Evolutionary conservation across 495 filamentous ascomycete genomes (phyloP), one percentile per base, ranked within the genome.

Genomic region (Talaromyces stipitatus): DNA sequence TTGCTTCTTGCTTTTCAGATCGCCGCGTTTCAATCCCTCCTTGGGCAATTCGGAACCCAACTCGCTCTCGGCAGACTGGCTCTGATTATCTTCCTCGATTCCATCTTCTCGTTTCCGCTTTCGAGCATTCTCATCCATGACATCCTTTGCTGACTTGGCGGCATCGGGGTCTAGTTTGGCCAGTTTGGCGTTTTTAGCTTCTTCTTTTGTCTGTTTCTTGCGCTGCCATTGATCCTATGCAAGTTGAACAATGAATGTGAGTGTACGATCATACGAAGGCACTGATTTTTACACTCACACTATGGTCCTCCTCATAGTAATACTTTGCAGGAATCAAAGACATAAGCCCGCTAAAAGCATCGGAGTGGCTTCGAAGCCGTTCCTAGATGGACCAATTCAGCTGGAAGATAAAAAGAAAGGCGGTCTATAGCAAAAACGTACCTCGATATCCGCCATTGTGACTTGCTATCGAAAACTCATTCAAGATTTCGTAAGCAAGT

Each of bases 251-350:
- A 33, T n/a, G 45, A 46, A 24, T 36, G 48, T 36, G 50, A 60
- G 33, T 55, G 27, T 22, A 26, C 27, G 36, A 22, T 47, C 33
- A 20, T 46, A 60, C 43, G 60, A 30, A 20, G 60, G 22, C n/a
- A 57, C 9, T 33, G 33, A 28, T 8, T 54, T 16, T 12, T 27
- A 53, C 53, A 85, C 90, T 62, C 86, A 96, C 91, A 73, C 76
- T 91, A 38, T 76, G 85, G 62, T 95, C 90, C 63, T 91, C 85
- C 36, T 86, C 89, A 66, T 94, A 96, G 72, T 96, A 96, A 62
- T 88, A 84, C 69, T 92, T 92, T 20, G 90, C 92, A 26, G 94
- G 94, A 64, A 96, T 96, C 48, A 98, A 77, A 24, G 91, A 92
- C 59, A 98, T 79, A 16, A 98, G 72, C 55, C 92, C 90, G 68